Base-by-base conservation (phyloP, 2,329 filamentous ascomycete genomes). In the Sodiomyces alkalinus region DNA sequence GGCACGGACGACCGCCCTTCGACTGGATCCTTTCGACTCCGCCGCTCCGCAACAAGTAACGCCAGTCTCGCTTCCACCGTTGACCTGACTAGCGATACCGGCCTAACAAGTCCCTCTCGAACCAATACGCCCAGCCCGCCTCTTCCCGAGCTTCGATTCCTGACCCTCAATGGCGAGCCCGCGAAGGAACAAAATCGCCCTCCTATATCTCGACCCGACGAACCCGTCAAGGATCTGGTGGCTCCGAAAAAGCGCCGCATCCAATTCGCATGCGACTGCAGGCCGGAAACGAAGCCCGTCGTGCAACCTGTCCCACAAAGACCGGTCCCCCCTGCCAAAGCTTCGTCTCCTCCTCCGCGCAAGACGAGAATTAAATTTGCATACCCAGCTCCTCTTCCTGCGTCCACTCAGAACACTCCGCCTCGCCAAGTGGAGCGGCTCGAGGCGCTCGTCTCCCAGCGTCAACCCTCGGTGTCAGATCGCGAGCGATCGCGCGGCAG, bases 31-130 rank as follows among this genome's bases (percentile, higher is more conserved):
- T 48, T 46, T 14, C 48, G 53, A 19, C 56, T 66, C 33, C 57
- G 65, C 40, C 62, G 73, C 34, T 87, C 80, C 34, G 74, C 78
- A 42, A 78, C 75, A 48, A 92, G 82, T 60, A 87, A 77, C 46
- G 60, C 74, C 40, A 93, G 85, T 55, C 56, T 78, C 34, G 67
- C 80, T 25, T 93, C 86, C 2, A 92, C 83, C 3, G 80, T 80
- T 20, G 87, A 94, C 39, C 64, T 96, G 32, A 94, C 85, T n/a
- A 94, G 86, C 52, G 90, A 94, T 45, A 90, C 81, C 33, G 86
- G 82, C 33, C 58, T 92, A 33, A 92, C 86, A 12, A 94, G 83
- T 44, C 85, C 87, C 22, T 79, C 82, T n/a, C 67, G 83, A 31
- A 81, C 82, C 19, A 83, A 73, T 49, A 87, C 83, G 0, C 83